These are phyloP conservation scores for Pseudogymnoascus sp. DNA, from an alignment of 2,329 filamentous ascomycete genomes.

Conservation along the genomic window DNA sequence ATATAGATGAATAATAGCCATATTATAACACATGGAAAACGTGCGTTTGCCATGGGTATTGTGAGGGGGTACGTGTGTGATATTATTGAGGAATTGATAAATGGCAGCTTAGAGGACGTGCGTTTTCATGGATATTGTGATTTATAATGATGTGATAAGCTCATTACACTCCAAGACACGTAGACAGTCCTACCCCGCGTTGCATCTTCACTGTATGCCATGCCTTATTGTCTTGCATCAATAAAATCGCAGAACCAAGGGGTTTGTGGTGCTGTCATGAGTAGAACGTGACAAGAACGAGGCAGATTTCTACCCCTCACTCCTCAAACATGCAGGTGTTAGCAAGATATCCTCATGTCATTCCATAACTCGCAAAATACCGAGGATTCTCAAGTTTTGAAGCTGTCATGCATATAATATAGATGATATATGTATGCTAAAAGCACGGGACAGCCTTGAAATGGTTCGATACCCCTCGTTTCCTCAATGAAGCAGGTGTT, in stretches of 20 bases:
- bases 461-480: not conserved
- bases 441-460: not conserved
- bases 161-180: not conserved
- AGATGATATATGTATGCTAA: not conserved
- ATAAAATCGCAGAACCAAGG: not conserved
- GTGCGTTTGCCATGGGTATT: not conserved
- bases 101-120: not conserved
- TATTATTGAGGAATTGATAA: not conserved
- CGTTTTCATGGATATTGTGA: not conserved
- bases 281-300: not conserved
- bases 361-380: not conserved
- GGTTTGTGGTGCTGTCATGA: not conserved
- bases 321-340: not conserved
- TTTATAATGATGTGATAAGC: not conserved
- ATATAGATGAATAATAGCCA: not conserved
- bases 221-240: not conserved
- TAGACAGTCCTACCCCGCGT: not conserved
- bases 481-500: constrained; percentile 4
- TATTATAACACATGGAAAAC: not conserved
- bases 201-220: not conserved
- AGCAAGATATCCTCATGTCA: not conserved
- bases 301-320: not conserved
- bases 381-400: not conserved
- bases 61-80: not conserved
- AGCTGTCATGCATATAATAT: not conserved